These are phyloP conservation scores for Penicillium sp. DNA, from an alignment of 2,329 filamentous ascomycete genomes.

Conservation along the genomic window DNA sequence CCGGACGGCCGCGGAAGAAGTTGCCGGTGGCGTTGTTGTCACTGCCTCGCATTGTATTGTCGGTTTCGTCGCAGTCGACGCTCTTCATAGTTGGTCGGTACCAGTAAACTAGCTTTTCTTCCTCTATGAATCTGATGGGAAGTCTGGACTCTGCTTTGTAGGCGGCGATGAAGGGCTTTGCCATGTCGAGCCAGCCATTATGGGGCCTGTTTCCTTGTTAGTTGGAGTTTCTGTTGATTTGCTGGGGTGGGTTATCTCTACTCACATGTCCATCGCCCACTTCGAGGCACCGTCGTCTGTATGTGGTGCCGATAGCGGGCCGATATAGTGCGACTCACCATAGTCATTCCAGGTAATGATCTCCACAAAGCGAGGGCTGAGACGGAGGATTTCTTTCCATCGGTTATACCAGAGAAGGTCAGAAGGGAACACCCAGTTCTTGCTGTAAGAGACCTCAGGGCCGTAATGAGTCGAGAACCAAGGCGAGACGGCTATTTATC, in stretches of 20 bases:
- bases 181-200: constrained; percentile 54
- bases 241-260: not conserved
- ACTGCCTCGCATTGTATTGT: constrained; percentile 47
- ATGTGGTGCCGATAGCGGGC: constrained; percentile 45
- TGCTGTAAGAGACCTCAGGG: constrained; percentile 45
- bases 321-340: constrained; percentile 57
- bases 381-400: constrained; percentile 43
- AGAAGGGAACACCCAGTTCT: constrained; percentile 53
- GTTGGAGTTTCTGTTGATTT: not conserved
- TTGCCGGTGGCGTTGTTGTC: constrained; percentile 50
- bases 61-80: constrained; percentile 52
- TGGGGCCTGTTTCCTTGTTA: constrained; percentile 43
- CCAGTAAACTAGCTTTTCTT: constrained; percentile 56
- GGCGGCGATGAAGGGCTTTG: constrained; percentile 54
- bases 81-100: constrained; percentile 51
- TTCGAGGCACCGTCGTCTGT: constrained; percentile 45
- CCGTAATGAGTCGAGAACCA: constrained; percentile 56
- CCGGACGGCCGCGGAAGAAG: constrained; percentile 53
- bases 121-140: constrained; percentile 40
- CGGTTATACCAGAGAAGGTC: constrained; percentile 47
- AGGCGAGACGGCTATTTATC: constrained; percentile 39
- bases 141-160: constrained; percentile 48
- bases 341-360: constrained; percentile 53
- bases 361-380: constrained; percentile 50
- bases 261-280: constrained; percentile 51